These are phyloP conservation scores for Ambrosiella beaveri DNA, from an alignment of 2,329 filamentous ascomycete species.

Conservation along the genomic window DNA sequence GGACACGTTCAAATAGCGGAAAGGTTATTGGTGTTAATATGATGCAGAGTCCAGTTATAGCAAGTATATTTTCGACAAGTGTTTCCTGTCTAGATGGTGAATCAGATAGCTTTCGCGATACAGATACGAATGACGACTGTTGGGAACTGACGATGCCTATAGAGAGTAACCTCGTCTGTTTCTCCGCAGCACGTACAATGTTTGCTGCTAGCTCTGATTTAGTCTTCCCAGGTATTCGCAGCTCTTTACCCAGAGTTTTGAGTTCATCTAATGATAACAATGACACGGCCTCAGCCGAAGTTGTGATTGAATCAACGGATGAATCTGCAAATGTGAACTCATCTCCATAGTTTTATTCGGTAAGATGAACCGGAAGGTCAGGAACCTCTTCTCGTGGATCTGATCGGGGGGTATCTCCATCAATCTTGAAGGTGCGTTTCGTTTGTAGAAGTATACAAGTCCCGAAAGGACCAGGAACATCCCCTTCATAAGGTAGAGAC, in stretches of 20 bases:
- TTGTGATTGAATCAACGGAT: constrained; percentile 55
- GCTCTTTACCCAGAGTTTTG: constrained; percentile 68
- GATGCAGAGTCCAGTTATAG: constrained; percentile 66
- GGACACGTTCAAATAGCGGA: constrained; percentile 81
- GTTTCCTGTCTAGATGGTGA: not conserved
- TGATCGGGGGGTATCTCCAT: not conserved
- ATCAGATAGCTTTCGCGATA: not conserved
- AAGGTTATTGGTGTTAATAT: constrained; percentile 55
- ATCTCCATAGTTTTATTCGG: constrained; percentile 27
- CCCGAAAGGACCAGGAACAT: constrained; percentile 55
- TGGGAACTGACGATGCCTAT: constrained; percentile 23
- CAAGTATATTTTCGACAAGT: constrained; percentile 55
- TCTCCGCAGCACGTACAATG: constrained; percentile 55
- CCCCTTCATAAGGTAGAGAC: constrained; percentile 61
- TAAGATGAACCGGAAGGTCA: not conserved
- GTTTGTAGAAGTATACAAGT: constrained; percentile 51
- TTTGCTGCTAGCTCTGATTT: constrained; percentile 63
- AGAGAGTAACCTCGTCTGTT: constrained; percentile 59
- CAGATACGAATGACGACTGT: not conserved
- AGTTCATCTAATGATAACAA: constrained; percentile 77
- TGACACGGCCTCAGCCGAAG: constrained; percentile 66
- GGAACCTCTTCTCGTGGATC: not conserved
- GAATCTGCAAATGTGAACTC: constrained; percentile 65
- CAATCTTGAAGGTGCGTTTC: constrained; percentile 20
- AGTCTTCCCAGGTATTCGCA: constrained; percentile 71